phyloP scores from a whole-genome alignment of 805 yeast genomes.

The Yarrowia hollandica region DNA sequence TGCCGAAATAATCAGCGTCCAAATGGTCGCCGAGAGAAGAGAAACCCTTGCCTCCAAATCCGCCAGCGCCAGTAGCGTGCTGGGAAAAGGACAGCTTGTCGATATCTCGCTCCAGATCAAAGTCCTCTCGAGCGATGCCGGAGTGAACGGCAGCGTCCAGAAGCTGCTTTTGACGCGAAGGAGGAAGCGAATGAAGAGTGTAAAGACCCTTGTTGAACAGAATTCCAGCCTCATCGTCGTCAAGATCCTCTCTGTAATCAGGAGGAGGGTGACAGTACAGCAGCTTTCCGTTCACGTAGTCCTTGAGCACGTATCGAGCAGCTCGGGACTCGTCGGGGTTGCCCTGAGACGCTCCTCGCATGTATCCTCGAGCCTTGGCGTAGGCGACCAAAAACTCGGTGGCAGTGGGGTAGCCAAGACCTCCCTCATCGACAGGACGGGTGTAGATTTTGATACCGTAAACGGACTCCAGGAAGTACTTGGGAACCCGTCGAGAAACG shows the following conservation, averaged over 20 bases:
- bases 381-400: constrained; percentile 86
- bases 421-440: constrained; percentile 79
- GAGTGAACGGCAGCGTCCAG: constrained; percentile 47
- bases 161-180: constrained; percentile 68
- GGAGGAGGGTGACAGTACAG: constrained; percentile 81
- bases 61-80: constrained; percentile 59
- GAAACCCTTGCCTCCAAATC: constrained; percentile 43
- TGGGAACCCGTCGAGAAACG: constrained; percentile 86
- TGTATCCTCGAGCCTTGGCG: constrained; percentile 94
- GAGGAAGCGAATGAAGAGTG: constrained; percentile 64
- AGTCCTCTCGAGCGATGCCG: constrained; percentile 42
- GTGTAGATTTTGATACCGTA: constrained; percentile 89
- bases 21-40: constrained; percentile 75
- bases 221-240: constrained; percentile 53
- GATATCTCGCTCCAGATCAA: constrained; percentile 70
- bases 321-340: constrained; percentile 96
- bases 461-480: constrained; percentile 80
- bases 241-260: constrained; percentile 17
- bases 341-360: constrained; percentile 84
- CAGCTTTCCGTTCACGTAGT: constrained; percentile 89
- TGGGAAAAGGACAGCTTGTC: constrained; percentile 74
- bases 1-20: constrained; percentile 80
- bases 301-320: constrained; percentile 86
- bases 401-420: constrained; percentile 81
- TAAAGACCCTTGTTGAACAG: constrained; percentile 80